Evolutionary conservation across 768 basidiomycete species (phyloP).

Genomic region (Mycena epipterygia): DNA sequence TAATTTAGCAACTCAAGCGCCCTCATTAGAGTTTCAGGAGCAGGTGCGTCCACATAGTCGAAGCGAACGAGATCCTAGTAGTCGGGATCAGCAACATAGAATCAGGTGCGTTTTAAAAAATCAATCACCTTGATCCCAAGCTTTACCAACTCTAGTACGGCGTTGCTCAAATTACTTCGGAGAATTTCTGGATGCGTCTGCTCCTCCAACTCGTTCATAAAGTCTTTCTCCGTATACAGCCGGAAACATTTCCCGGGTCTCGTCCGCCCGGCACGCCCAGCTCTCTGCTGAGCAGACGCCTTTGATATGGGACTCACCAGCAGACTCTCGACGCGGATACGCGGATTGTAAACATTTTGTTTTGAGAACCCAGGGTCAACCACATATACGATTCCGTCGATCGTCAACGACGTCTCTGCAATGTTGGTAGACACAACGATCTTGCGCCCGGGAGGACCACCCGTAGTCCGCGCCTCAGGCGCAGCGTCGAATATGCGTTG

Average conservation of each 20-base stretch:
- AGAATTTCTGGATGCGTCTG: conserved; percentile 98
- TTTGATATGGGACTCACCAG: conserved; percentile 99
- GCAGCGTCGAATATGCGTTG: conserved; percentile 97
- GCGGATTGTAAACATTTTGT: conserved; percentile 97
- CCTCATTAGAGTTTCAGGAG: conserved; percentile 94
- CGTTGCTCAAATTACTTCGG: conserved; percentile 88
- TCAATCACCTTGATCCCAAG: conserved; percentile 88
- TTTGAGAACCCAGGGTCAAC: conserved; percentile 98
- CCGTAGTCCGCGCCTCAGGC: conserved; percentile 90
- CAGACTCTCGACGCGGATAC: conserved; percentile 96
- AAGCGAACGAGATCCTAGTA: conserved; percentile 88
- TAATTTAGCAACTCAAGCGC: conserved; percentile 95
- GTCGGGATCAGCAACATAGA: conserved; percentile 31
- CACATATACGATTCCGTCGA: conserved; percentile 98
- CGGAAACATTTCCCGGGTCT: conserved; percentile 98
- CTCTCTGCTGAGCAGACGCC: conserved; percentile 95
- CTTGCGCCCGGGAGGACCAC: conserved; percentile 90
- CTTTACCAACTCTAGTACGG: conserved; percentile 94
- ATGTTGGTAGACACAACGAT: conserved; percentile 98
- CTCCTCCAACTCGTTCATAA: conserved; percentile 97
- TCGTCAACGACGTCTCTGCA: conserved; percentile 97
- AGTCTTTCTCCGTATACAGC: conserved; percentile 97
- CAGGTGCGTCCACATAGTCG: conserved; percentile 99
- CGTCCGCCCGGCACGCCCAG: conserved; percentile 96
- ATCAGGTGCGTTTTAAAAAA: not conserved